Percentiles rank a stretch among this genome's conserved stretches.
Conservation (phyloP, 2,329 filamentous ascomycete species). For the Pleomassaria siparia region DNA sequence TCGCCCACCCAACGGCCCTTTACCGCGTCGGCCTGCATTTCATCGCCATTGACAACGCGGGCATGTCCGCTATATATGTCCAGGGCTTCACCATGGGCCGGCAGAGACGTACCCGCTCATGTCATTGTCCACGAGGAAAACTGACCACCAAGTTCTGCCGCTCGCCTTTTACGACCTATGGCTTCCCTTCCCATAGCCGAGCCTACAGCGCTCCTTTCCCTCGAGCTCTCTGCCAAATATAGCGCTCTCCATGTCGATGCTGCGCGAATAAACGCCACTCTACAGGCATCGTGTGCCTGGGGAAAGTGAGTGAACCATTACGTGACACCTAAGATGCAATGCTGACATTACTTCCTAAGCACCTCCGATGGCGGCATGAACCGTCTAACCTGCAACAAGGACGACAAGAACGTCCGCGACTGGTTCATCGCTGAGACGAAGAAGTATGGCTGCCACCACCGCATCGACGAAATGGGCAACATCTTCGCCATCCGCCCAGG, state of each 20-base stretch:
- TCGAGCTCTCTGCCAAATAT: slow-evolving; percentile 11
- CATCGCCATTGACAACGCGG: not conserved
- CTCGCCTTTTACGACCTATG: slow-evolving; percentile 5
- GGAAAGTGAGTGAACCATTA: slow-evolving; percentile 6
- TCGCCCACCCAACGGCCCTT: not conserved
- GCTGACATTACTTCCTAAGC: not conserved
- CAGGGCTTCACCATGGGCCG: not conserved
- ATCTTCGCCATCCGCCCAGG: slow-evolving; percentile 14
- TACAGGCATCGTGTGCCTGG: slow-evolving; percentile 14
- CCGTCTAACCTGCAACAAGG: slow-evolving; percentile 14
- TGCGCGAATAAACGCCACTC: slow-evolving; percentile 9
- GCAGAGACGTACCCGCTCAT: not conserved
- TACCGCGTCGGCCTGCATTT: not conserved
- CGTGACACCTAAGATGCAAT: not conserved
- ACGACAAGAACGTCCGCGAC: slow-evolving; percentile 16
- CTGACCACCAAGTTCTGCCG: not conserved
- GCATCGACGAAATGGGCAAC: slow-evolving; percentile 19
- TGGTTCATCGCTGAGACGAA: slow-evolving; percentile 15
- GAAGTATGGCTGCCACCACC: slow-evolving; percentile 13
- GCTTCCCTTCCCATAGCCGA: slow-evolving; percentile 5
- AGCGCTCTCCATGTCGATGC: slow-evolving; percentile 10
- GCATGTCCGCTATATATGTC: not conserved
- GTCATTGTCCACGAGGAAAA: not conserved
- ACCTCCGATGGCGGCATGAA: slow-evolving; percentile 13
- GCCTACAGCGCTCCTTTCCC: slow-evolving; percentile 2